Base-by-base conservation (phyloP, 2,329 filamentous ascomycete species). In the Penicillium sp. region DNA sequence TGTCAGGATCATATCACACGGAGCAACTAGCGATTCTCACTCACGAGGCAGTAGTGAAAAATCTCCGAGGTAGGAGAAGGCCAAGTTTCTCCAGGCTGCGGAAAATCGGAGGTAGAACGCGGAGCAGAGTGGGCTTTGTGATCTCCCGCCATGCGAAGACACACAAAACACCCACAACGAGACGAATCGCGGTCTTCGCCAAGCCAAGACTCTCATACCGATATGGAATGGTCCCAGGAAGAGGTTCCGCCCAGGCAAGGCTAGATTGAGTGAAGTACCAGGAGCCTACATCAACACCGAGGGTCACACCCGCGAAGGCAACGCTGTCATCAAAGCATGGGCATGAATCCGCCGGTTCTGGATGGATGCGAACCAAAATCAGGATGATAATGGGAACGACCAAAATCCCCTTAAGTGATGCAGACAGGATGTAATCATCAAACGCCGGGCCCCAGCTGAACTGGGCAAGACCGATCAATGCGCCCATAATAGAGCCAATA, bases 281-380 rank as follows among this genome's bases (percentile, higher is more conserved):
- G 8, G 86, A 88, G 10, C 90, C 93, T 58, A 90, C 77, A 68
- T 96, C 89, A 47, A 91, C 80, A 0, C 95, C 95, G 66, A 97
- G 90, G 54, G 96, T 83, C 23, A 97, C 93, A 1, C 91, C 93
- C 21, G 92, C 88, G 75, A 98, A 98, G 3, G 93, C 88, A 49
- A 98, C 91, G 67, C 91, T 96, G 76, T 98, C 93, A 72, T 98
- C 93, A 71, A 96, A 98, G 74, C 93, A 98, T 4, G 93, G 93
- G 66, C 95, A 99, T 72, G 97, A 92, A 72, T 99, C 95, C 1
- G 92, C 95, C 0, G 95, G 95, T 69, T 99, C 95, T 0, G 95
- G 95, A 69, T 99, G 93, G 31, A 97, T 88, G 56, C 93, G 87
- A 25, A 98, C 89, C 8, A 96, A 81, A 8, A 89, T 77, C 55